Evolutionary conservation across 2,329 filamentous ascomycete genomes (phyloP), one percentile per base, ranked within the genome.

Genomic region (Calonectria pseudoturangicola): DNA sequence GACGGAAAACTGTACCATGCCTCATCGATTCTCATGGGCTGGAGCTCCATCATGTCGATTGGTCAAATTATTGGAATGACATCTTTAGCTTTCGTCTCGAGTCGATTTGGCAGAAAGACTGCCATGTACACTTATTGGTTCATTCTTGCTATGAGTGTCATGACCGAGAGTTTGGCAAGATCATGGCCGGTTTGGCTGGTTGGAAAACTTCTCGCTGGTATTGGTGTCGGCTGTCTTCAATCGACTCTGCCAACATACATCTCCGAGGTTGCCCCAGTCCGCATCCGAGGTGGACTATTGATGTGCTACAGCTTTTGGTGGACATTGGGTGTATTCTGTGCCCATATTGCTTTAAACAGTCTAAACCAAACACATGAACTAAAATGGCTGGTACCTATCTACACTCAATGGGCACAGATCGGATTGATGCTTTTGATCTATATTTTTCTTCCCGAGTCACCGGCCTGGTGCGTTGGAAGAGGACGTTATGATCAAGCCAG

Each of bases 291-390:
- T 25, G 82, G 84, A 3, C 45, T 82, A 3, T 81, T 87, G 41
- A 86, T 86, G 73, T 79, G 81, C 8, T 86, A 87, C 70, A 85
- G 79, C 64, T 82, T 86, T 74, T 88, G 86, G 86, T 87, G 84
- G 73, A 83, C 84, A 1, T 36, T 87, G 0, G 86, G 86, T 1
- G 81, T 82, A n/a, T 83, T 88, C 41, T 85, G 84, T 45, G 85
- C 84, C 2, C 84, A 83, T 5, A 80, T 88, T 0, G 85, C 85
- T 1, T 77, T 88, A 3, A 81, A 86, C 28, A 69, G 76, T 2
- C 77, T 87, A 2, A 82, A 81, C 48, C 68, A 75, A 10, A 66
- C 65, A 0, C 75, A 83, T 33, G 83, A 83, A 0, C 76, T 80
- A 25, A 76, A 86, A 56, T 87, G 82, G 70, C 79, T 81, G 8